phyloP scores from a whole-genome alignment of 1,139 yeast species.

The Diutina neorugosa region DNA sequence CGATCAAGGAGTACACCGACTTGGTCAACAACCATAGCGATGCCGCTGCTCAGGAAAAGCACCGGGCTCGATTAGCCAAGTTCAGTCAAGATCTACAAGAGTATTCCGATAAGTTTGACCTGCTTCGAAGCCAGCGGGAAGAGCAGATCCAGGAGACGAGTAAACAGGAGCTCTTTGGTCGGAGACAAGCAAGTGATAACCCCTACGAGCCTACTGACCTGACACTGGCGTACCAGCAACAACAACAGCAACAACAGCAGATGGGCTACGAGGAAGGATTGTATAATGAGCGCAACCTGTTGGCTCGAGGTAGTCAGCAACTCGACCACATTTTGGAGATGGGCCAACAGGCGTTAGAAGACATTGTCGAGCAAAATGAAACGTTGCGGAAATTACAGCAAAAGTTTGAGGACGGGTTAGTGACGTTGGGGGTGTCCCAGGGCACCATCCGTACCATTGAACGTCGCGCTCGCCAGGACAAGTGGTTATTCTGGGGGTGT shows the following conservation, averaged over 20 bases:
- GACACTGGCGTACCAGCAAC: slow-evolving; percentile 9
- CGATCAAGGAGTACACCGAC: slow-evolving; percentile 65
- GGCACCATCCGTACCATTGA: slow-evolving; percentile 77
- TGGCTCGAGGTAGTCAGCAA: slow-evolving; percentile 66
- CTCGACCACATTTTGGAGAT: slow-evolving; percentile 82
- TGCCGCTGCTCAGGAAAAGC: slow-evolving; percentile 45
- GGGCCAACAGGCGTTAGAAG: slow-evolving; percentile 81
- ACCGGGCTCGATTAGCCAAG: slow-evolving; percentile 45
- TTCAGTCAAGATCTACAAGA: slow-evolving; percentile 50
- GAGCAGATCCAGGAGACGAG: slow-evolving; percentile 39
- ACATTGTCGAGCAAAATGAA: slow-evolving; percentile 75
- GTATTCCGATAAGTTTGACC: slow-evolving; percentile 45
- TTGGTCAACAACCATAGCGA: slow-evolving; percentile 21
- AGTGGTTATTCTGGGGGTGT: slow-evolving; percentile 76
- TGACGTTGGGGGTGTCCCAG: slow-evolving; percentile 77
- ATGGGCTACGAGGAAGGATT: slow-evolving; percentile 53
- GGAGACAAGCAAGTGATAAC: slow-evolving; percentile 30
- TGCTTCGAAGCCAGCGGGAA: slow-evolving; percentile 55
- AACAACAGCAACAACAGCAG: slow-evolving; percentile 14
- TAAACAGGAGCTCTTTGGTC: slow-evolving; percentile 50
- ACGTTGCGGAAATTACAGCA: slow-evolving; percentile 52
- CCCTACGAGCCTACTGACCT: slow-evolving; percentile 40
- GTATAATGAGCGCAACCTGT: slow-evolving; percentile 50
- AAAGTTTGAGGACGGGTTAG: slow-evolving; percentile 55
- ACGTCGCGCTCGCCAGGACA: slow-evolving; percentile 79